phyloP scores from a whole-genome alignment of 2,329 filamentous ascomycete genomes.

The Verticillium isaacii region DNA sequence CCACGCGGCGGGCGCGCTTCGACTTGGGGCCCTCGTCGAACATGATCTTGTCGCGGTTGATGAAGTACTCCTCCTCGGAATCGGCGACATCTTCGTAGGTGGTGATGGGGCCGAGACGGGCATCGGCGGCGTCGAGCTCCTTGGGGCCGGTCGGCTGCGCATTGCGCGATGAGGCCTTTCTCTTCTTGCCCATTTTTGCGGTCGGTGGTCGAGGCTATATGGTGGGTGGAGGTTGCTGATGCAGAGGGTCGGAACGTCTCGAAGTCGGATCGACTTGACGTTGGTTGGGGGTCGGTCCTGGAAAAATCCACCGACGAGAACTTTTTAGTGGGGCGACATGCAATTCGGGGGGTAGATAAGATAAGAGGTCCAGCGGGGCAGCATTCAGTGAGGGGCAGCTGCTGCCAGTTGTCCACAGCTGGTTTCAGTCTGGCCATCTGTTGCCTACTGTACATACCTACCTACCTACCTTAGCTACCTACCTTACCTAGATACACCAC shows the following conservation, averaged over 20 bases:
- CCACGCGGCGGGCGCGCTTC: slow-evolving; percentile 68
- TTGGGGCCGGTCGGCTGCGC: slow-evolving; percentile 44
- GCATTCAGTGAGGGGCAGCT: accelerated
- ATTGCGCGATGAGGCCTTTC: slow-evolving; percentile 59
- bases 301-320: slow-evolving; percentile 6
- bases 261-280: neutral
- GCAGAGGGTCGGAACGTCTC: neutral
- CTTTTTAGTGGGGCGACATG: slow-evolving; percentile 12
- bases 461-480: too few relatives aligned
- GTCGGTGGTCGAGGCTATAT: neutral
- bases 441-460: neutral
- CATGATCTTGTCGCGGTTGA: slow-evolving; percentile 79
- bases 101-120: slow-evolving; percentile 55
- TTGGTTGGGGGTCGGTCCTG: neutral
- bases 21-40: slow-evolving; percentile 76
- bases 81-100: slow-evolving; percentile 84
- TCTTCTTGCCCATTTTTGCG: slow-evolving; percentile 57
- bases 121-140: slow-evolving; percentile 51
- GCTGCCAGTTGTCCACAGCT: neutral
- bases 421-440: neutral
- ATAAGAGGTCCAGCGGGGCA: slow-evolving; percentile 7
- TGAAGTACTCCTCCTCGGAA: slow-evolving; percentile 89
- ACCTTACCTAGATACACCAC: too few relatives aligned
- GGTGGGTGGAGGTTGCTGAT: neutral
- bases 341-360: slow-evolving; percentile 2